Evolutionary conservation across 1,284 basidiomycete species (phyloP).

Genomic region (Rhodotorula glutinis): DNA sequence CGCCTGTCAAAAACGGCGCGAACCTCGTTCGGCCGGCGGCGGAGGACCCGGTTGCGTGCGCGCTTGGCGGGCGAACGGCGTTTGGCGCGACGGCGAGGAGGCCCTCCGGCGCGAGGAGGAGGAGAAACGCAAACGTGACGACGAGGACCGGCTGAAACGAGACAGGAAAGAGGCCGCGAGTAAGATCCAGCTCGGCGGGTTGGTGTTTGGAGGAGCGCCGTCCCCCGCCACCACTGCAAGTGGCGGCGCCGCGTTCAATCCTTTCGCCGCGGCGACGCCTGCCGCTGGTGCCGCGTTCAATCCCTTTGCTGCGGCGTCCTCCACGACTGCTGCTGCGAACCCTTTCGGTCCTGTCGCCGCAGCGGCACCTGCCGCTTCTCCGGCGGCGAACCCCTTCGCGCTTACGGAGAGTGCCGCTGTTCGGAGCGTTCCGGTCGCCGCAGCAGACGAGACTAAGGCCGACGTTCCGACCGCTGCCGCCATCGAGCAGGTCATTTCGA

Average conservation of each 20-base stretch:
- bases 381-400: neutral
- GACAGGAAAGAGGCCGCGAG: conserved; percentile 5
- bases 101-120: conserved; percentile 18
- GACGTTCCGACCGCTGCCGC: neutral
- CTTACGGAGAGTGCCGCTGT: neutral
- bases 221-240: no score
- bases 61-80: conserved; percentile 27
- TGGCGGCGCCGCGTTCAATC: neutral
- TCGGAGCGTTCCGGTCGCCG: no score
- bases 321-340: conserved; percentile 4
- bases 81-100: conserved; percentile 28
- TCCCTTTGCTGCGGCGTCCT: conserved; percentile 21
- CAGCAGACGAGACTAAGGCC: no score
- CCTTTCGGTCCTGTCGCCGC: conserved; percentile 5
- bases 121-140: conserved; percentile 11
- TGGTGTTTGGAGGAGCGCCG: conserved; percentile 31
- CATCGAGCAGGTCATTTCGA: neutral
- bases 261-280: neutral
- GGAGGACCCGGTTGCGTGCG: conserved; percentile 11
- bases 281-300: neutral
- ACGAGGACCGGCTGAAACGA: conserved; percentile 8
- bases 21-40: neutral
- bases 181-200: conserved; percentile 29
- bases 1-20: conserved; percentile 66
- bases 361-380: neutral